Percentiles rank a stretch among this genome's conserved stretches.
phyloP scores from a whole-genome alignment of 352 stramenopile species.

The Globisporangium acanthophoron region DNA sequence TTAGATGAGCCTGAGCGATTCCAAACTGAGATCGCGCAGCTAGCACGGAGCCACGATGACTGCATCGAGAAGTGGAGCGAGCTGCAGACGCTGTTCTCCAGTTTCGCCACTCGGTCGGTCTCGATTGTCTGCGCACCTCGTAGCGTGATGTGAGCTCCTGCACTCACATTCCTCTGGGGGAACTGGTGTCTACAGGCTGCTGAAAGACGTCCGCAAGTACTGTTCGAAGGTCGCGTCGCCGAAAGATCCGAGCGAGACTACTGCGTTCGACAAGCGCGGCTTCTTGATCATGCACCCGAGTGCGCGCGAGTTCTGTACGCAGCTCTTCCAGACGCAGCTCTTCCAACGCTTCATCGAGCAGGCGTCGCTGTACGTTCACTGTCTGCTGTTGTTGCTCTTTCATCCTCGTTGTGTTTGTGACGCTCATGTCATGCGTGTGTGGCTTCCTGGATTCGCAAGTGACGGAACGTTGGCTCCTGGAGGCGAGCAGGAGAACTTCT shows the following conservation, averaged over 20 bases:
- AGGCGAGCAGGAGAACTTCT: conserved; percentile 40
- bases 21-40: conserved; percentile 20
- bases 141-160: neutral
- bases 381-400: conserved; percentile 3
- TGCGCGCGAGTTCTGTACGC: conserved; percentile 52
- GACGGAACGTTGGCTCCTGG: neutral
- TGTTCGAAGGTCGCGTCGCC: conserved; percentile 21
- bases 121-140: neutral
- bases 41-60: conserved; percentile 37
- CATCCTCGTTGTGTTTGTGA: neutral
- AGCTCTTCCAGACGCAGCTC: conserved; percentile 71
- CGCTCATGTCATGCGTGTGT: neutral
- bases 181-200: conserved; percentile 23
- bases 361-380: conserved; percentile 17
- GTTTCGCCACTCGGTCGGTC: conserved; percentile 45
- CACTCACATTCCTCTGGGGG: neutral
- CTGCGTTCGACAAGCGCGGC: conserved; percentile 41
- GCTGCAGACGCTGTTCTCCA: conserved; percentile 43
- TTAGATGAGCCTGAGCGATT: conserved; percentile 20
- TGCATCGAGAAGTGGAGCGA: conserved; percentile 54
- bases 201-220: conserved; percentile 61
- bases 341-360: conserved; percentile 68
- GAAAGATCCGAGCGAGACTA: conserved; percentile 6
- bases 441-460: neutral
- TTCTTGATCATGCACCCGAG: conserved; percentile 55